These are phyloP conservation scores for Pseudevernia furfuracea DNA, from an alignment of 495 filamentous ascomycete genomes.

Conservation along the genomic window DNA sequence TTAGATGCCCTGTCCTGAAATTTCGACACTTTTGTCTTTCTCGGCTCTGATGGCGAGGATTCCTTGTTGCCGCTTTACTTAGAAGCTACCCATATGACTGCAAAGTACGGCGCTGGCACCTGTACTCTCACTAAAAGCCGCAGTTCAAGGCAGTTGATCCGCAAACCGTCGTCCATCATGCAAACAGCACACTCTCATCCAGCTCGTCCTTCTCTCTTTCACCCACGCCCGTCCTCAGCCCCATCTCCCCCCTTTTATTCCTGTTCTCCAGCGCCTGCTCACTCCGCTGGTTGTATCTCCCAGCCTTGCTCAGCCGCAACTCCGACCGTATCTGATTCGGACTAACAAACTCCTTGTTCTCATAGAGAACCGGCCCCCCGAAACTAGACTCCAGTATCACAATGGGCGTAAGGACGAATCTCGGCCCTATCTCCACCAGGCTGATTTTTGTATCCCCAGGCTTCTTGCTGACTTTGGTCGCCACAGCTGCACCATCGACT, in stretches of 20 bases:
- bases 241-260: conserved; percentile 67
- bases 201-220: conserved; percentile 58
- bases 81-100: too few species aligned
- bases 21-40: too few species aligned
- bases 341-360: conserved; percentile 96
- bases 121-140: too few species aligned
- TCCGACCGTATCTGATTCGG: conserved; percentile 90
- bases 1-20: too few species aligned
- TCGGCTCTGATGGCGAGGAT: too few species aligned
- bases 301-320: conserved; percentile 63
- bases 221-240: conserved; percentile 58
- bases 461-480: conserved; percentile 35
- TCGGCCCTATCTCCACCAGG: conserved; percentile 87
- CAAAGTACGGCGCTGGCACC: too few species aligned
- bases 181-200: conserved; percentile 76
- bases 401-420: conserved; percentile 92
- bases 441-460: conserved; percentile 60
- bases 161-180: conserved; percentile 19
- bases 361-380: conserved; percentile 93
- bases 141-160: too few species aligned
- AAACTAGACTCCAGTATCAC: conserved; percentile 93
- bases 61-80: too few species aligned
- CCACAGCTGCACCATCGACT: conserved; percentile 28
- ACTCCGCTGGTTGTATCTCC: conserved; percentile 61
- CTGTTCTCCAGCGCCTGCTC: conserved; percentile 66